phyloP scores from a whole-genome alignment of 805 yeast genomes.

The Kodamaea lidongshanica region DNA sequence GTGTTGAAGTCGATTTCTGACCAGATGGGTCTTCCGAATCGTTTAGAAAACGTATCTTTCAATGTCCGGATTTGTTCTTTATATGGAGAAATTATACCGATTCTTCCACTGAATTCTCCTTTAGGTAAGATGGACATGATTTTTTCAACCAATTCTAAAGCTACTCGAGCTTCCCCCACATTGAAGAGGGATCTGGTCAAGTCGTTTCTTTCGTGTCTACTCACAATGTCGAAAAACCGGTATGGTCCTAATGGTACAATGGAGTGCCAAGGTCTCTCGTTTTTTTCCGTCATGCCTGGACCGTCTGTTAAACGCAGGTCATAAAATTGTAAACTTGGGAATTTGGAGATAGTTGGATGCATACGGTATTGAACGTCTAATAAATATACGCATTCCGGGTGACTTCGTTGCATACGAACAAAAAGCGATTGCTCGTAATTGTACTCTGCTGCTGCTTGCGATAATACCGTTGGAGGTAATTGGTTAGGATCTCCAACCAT shows the following conservation, averaged over 20 bases:
- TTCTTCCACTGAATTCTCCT: slow-evolving; percentile 56
- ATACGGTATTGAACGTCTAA: slow-evolving; percentile 89
- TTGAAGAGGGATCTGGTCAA: slow-evolving; percentile 69
- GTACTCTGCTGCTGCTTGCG: slow-evolving; percentile 74
- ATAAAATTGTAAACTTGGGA: slow-evolving; percentile 85
- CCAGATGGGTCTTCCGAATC: slow-evolving; percentile 58
- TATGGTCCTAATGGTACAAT: slow-evolving; percentile 60
- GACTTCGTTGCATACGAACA: slow-evolving; percentile 79
- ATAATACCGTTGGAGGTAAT: slow-evolving; percentile 92
- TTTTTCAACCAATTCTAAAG: slow-evolving; percentile 55
- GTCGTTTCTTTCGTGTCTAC: slow-evolving; percentile 57
- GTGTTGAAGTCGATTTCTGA: slow-evolving; percentile 82
- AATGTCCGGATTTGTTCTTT: slow-evolving; percentile 73
- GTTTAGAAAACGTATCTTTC: slow-evolving; percentile 48
- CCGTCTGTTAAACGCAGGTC: slow-evolving; percentile 71
- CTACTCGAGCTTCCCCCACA: slow-evolving; percentile 62
- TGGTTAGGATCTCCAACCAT: slow-evolving; percentile 99
- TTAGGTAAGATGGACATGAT: slow-evolving; percentile 45
- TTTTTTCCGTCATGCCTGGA: slow-evolving; percentile 54
- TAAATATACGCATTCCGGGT: slow-evolving; percentile 57
- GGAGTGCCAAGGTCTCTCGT: slow-evolving; percentile 71
- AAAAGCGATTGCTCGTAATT: slow-evolving; percentile 88
- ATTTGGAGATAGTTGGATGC: slow-evolving; percentile 87
- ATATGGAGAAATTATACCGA: slow-evolving; percentile 93
- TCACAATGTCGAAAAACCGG: slow-evolving; percentile 62